Evolutionary conservation across 2,329 filamentous ascomycete genomes (phyloP), one percentile per base, ranked within the genome.

Genomic region (Cordyceps pruinosa): DNA sequence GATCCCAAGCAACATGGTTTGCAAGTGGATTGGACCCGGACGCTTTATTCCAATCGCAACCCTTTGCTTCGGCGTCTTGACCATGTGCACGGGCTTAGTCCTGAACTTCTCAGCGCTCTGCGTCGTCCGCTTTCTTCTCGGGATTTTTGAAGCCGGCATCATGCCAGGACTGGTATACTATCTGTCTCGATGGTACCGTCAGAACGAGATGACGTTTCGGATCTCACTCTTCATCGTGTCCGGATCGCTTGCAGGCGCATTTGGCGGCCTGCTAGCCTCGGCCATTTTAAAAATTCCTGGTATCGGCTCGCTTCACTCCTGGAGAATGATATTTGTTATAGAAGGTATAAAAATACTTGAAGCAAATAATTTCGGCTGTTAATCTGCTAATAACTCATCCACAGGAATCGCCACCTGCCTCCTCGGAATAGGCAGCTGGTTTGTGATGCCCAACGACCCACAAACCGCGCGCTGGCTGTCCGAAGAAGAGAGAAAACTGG

Each of bases 281-380:
- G 86, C 72, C 0, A 88, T 89, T 48, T 70, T 88, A 10, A 82
- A 73, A 0, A 75, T 89, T 7, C 69, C 78, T 26, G 66, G 73
- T 46, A 79, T 87, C 53, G 85, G 84, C 9, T 67, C 72, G 5
- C 69, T 88, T 0, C 73, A 71, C 21, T 71, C 69, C 7, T 89
- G 86, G 86, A 74, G 85, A 7, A 87, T 88, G 85, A 87, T 89
- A 51, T 89, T 89, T 56, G 79, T 77, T 5, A 82, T 89, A n/a
- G 86, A 89, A 66, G 86, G 55, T 51, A 28, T 2, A 23, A 5
- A 3, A 17, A 21, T 44, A 10, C 9, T 17, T n/a, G 7, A 6
- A 4, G 6, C 8, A 4, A 1, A 2, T 28, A 28, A 4, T 44
- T 15, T 7, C 19, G 6, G 8, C 17, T 17, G 15, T 5, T 17